These are phyloP conservation scores for Cytospora mali DNA, from an alignment of 2,329 filamentous ascomycete species.

Conservation along the genomic window DNA sequence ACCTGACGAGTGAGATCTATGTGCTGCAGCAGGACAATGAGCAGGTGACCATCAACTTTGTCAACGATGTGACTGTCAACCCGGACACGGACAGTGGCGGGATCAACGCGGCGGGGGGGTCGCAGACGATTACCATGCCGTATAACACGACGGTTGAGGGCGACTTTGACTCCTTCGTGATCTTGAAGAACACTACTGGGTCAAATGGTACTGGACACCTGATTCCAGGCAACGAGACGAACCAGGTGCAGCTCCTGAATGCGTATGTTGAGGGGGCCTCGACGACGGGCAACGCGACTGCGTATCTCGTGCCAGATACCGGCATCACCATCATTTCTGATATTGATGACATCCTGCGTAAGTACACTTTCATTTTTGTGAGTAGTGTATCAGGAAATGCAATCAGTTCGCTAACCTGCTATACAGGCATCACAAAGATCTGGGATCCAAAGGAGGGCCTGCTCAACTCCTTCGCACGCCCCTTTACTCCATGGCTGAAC, in stretches of 20 bases:
- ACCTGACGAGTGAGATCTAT: constrained; percentile 72
- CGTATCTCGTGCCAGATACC: constrained; percentile 71
- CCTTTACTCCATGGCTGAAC: constrained; percentile 73
- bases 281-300: constrained; percentile 70
- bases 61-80: constrained; percentile 46
- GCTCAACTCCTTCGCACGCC: constrained; percentile 73
- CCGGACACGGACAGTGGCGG: constrained; percentile 60
- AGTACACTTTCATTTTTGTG: neutral
- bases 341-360: constrained; percentile 77
- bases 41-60: constrained; percentile 65
- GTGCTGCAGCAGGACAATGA: constrained; percentile 71
- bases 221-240: constrained; percentile 65
- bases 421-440: constrained; percentile 67
- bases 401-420: neutral
- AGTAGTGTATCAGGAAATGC: neutral
- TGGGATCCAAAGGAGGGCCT: constrained; percentile 75
- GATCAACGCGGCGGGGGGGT: constrained; percentile 56
- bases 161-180: constrained; percentile 74
- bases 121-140: constrained; percentile 65
- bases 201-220: constrained; percentile 49
- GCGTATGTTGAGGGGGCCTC: constrained; percentile 65
- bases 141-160: constrained; percentile 68
- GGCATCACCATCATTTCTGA: constrained; percentile 76
- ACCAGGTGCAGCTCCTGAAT: constrained; percentile 67
- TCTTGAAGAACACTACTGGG: constrained; percentile 60